Evolutionary conservation across 305 asterid species (phyloP).

Genomic region (Fraxinus greggii): DNA sequence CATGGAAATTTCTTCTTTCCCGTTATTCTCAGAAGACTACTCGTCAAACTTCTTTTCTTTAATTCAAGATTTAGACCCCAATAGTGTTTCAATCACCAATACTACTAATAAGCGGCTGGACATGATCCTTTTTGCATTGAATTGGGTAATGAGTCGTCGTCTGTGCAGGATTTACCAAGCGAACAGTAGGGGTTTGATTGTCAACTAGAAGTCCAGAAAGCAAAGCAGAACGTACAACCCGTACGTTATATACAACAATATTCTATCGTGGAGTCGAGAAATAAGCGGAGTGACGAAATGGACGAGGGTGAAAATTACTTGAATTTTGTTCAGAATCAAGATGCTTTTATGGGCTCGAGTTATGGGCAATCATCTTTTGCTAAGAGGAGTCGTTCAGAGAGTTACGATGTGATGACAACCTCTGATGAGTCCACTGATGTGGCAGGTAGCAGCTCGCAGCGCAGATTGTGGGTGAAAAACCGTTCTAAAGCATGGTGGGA

Average conservation of each 20-base stretch:
- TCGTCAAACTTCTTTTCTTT: slow-evolving; percentile 1
- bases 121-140: background rate
- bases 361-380: slow-evolving; percentile 21
- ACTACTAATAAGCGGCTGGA: background rate
- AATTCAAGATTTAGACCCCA: background rate
- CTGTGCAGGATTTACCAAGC: background rate
- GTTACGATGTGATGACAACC: slow-evolving; percentile 7
- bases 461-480: slow-evolving; percentile 1
- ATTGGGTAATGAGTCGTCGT: background rate
- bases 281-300: background rate
- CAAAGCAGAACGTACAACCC: background rate
- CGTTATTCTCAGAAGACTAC: background rate
- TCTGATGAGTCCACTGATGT: background rate
- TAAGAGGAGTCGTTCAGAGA: slow-evolving; percentile 38
- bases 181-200: slow-evolving; percentile 8
- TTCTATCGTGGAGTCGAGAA: background rate
- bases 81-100: background rate
- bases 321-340: background rate
- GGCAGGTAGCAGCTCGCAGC: background rate
- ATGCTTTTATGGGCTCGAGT: background rate
- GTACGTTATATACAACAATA: background rate
- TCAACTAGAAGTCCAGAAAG: background rate
- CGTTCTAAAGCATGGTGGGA: slow-evolving; percentile 9
- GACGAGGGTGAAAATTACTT: background rate
- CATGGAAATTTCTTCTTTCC: background rate